phyloP scores from a whole-genome alignment of 2,329 filamentous ascomycete genomes.

The Cephalotrichum gorgonifer region DNA sequence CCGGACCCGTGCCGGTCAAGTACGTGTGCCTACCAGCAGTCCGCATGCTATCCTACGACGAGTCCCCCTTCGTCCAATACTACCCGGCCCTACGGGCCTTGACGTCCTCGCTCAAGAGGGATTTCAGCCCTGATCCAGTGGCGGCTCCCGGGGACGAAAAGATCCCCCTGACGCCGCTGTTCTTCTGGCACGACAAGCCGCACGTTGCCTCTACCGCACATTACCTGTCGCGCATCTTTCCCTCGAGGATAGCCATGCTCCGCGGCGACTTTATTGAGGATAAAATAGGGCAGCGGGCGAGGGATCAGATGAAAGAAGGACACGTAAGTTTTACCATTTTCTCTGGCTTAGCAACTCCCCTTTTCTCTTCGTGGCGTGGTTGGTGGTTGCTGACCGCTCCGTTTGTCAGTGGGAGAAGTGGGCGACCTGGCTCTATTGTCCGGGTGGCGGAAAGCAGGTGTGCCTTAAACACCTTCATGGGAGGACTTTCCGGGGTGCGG shows the following conservation, averaged over 20 bases:
- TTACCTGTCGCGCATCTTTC: slow-evolving; percentile 39
- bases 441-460: slow-evolving; percentile 29
- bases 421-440: slow-evolving; percentile 47
- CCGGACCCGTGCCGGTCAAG: slow-evolving; percentile 26
- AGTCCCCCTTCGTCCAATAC: slow-evolving; percentile 30
- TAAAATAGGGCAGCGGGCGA: slow-evolving; percentile 40
- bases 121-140: slow-evolving; percentile 17
- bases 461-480: slow-evolving; percentile 42
- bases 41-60: slow-evolving; percentile 40
- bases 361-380: not conserved
- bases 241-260: slow-evolving; percentile 35
- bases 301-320: slow-evolving; percentile 46
- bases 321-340: slow-evolving; percentile 7
- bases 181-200: slow-evolving; percentile 51
- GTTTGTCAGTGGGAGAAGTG: slow-evolving; percentile 32
- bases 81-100: slow-evolving; percentile 30
- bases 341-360: too few species aligned
- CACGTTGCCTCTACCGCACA: slow-evolving; percentile 38
- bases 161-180: slow-evolving; percentile 41
- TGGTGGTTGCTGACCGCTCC: not conserved
- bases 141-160: not conserved
- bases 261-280: slow-evolving; percentile 48
- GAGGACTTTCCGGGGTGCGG: slow-evolving; percentile 33
- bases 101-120: slow-evolving; percentile 28
- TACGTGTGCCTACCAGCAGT: slow-evolving; percentile 43